phyloP scores from a whole-genome alignment of 202 grass and related monocot genomes.

The Panicum virgatum region DNA sequence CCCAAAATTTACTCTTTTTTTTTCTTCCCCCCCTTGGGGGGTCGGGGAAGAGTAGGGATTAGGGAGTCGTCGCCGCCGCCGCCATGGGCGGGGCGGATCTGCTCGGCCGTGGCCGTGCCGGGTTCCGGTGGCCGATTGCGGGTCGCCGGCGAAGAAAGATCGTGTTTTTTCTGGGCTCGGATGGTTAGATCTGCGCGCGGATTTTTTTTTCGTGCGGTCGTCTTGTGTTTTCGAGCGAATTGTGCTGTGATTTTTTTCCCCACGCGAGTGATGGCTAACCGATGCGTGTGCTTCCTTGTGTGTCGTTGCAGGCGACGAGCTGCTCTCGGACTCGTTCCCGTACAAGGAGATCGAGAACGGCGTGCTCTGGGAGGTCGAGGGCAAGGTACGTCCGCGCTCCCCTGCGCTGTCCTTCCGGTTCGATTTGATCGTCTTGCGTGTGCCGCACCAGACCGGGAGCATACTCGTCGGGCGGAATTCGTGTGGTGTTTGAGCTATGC shows the following conservation, averaged over 20 bases:
- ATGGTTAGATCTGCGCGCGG: background rate
- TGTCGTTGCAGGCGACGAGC: constrained; percentile 61
- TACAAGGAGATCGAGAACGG: constrained; percentile 79
- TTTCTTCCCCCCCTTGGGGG: background rate
- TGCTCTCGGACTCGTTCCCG: constrained; percentile 81
- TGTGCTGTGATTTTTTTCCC: background rate
- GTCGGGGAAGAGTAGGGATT: background rate
- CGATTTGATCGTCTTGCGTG: background rate
- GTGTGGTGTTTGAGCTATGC: too few species aligned
- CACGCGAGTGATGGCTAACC: background rate
- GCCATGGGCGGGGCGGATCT: constrained; percentile 30
- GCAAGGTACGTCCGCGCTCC: constrained; percentile 42
- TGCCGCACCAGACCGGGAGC: too few species aligned
- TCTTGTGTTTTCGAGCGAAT: background rate
- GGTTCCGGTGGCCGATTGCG: background rate
- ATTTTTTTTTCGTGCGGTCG: background rate
- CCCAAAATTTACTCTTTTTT: background rate
- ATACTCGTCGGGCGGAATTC: too few species aligned
- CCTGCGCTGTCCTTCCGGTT: background rate
- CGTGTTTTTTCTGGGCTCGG: background rate
- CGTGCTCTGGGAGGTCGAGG: constrained; percentile 81
- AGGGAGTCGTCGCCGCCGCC: background rate
- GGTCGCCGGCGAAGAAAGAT: too few species aligned
- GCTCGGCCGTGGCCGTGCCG: background rate
- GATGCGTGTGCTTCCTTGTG: too few species aligned